phyloP scores from a whole-genome alignment of 2,329 filamentous ascomycete genomes.

The Ophiostoma perfectum region DNA sequence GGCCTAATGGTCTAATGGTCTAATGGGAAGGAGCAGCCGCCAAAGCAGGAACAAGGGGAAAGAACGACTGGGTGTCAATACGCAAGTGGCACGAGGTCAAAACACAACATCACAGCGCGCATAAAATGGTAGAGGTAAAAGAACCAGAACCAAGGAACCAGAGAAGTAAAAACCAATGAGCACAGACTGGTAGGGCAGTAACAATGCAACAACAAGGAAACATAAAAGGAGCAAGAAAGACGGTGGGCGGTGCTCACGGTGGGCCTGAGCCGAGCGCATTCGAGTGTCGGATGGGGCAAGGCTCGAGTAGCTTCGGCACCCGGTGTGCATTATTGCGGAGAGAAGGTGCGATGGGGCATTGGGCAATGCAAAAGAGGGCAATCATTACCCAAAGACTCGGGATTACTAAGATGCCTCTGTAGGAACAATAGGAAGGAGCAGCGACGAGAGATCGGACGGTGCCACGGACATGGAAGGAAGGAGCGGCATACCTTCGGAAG shows the following conservation, averaged over 20 bases:
- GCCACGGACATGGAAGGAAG: neutral
- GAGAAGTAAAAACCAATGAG: neutral
- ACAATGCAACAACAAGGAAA: neutral
- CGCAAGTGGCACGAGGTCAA: neutral
- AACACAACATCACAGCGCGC: neutral
- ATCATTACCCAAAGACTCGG: neutral
- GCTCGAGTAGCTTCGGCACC: neutral
- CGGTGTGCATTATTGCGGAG: no score
- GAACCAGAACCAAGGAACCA: neutral
- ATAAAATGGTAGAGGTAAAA: neutral
- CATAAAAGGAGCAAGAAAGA: neutral
- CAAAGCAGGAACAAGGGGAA: neutral
- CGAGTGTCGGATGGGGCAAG: neutral
- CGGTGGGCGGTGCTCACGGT: no score
- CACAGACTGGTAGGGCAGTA: neutral
- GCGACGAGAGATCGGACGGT: neutral
- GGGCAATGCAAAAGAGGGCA: neutral
- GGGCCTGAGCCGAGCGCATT: no score
- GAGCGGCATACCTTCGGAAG: slow-evolving; percentile 3
- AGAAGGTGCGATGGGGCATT: no score
- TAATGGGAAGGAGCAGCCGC: neutral
- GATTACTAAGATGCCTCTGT: neutral
- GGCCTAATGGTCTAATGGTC: neutral
- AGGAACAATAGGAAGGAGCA: slow-evolving; percentile 3
- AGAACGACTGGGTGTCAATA: neutral